Evolutionary conservation across 2,329 filamentous ascomycete species (phyloP).

Genomic region (Sarocladium oryzae): DNA sequence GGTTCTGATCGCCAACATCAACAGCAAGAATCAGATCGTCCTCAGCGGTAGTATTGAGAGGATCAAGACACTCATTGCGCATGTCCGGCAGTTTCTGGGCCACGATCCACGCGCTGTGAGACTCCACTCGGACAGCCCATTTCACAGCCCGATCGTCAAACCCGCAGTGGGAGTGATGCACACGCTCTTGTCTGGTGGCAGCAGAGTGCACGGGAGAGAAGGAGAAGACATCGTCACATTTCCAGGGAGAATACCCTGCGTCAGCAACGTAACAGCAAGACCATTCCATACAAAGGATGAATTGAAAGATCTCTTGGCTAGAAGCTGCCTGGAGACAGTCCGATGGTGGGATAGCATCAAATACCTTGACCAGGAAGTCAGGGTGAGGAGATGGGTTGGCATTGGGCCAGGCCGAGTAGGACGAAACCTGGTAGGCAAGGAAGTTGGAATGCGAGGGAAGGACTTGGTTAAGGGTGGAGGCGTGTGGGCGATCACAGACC

Average conservation of each 20-base stretch:
- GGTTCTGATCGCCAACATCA: constrained; percentile 88
- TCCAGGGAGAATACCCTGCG: constrained; percentile 66
- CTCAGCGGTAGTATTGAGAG: constrained; percentile 78
- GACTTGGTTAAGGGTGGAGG: constrained; percentile 81
- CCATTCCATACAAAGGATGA: constrained; percentile 70
- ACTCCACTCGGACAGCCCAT: constrained; percentile 81
- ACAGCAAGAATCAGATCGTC: constrained; percentile 94
- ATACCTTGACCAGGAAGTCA: constrained; percentile 78
- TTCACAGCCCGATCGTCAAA: constrained; percentile 87
- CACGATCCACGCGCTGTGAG: constrained; percentile 86
- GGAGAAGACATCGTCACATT: constrained; percentile 64
- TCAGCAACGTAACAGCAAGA: constrained; percentile 79
- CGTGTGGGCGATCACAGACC: constrained; percentile 85
- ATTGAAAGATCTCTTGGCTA: constrained; percentile 70
- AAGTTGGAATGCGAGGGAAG: constrained; percentile 78
- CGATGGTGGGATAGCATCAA: constrained; percentile 91
- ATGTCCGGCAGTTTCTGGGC: constrained; percentile 82
- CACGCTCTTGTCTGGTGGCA: constrained; percentile 55
- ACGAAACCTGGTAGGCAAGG: constrained; percentile 87
- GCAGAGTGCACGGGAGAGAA: constrained; percentile 44
- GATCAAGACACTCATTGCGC: constrained; percentile 74
- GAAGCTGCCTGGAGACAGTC: constrained; percentile 86
- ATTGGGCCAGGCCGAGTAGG: constrained; percentile 93
- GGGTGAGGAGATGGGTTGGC: constrained; percentile 79
- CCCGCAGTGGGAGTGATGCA: constrained; percentile 73